Base-by-base conservation (phyloP, 139 green algal species). In the Volvox reticuliferus region DNA sequence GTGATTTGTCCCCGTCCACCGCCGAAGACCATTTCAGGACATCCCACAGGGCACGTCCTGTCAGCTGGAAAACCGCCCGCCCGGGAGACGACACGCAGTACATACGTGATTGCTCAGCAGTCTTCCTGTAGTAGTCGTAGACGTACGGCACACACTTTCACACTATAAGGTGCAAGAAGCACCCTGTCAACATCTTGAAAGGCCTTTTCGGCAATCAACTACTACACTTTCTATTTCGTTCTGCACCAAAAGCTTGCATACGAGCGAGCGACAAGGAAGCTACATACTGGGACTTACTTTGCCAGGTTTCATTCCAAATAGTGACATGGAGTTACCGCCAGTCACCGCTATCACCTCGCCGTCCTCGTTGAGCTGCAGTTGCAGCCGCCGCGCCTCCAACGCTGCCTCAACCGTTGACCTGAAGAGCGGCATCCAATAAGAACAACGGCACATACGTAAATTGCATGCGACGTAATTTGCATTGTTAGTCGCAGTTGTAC, bases 261-360 rank as follows among this genome's bases (percentile, higher is more conserved):
- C 44, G 44, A 73, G 6, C 65, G 65, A 24, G 21, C 65, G 65
- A 24, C 65, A 5, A 73, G 2, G 21, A 12, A 12, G 16, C 65
- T 73, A 73, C 24, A 30, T 73, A 12, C 6, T 12, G 5, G 24
- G 67, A 68, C 80, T 28, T 12, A 87, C 81, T 63, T 76, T 65
- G 32, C 62, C 55, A 18, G 36, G n/a, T 3, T 89, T 28, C n/a
- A 89, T 19, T 12, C 69, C 85, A 16, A 89, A 79, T 6, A 89
- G 44, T 1, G 21, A 17, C 36, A 12, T 24, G 1, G 37, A 17
- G 0, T 18, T 36, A 0, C 44, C 85, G 6, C 63, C 28, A 9
- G 6, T 73, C 19, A 82, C 28, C 0, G 18, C 37, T 6, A 9
- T 35, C 18, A 89, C 26, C 1, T 44, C 2, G 0, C 85, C 71